Evolutionary conservation across 2,329 filamentous ascomycete genomes (phyloP), one percentile per base, ranked within the genome.

Genomic region (Paraconiothyrium brasiliense): DNA sequence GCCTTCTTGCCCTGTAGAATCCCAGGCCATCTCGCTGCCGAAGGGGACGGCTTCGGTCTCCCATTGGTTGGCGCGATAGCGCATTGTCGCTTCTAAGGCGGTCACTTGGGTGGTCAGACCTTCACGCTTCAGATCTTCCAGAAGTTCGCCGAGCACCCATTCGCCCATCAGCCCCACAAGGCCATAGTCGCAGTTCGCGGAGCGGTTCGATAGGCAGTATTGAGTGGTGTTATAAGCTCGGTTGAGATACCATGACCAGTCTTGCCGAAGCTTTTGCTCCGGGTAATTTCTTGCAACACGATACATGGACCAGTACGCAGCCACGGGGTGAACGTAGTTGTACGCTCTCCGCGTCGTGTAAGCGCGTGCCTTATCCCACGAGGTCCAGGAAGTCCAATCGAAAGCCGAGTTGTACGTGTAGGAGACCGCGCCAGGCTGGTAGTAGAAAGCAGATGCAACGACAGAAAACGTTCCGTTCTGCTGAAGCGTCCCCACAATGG

Each of bases 11-110:
- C 85, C 86, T 0, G 86, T 89, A 0, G 84, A 87, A 60, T 89
- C 87, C 87, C 87, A 89, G 0, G 86, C 83, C 84, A 87, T 86
- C 70, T 89, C 87, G 54, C 84, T 87, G 0, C 86, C 86, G 62
- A 83, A 89, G 0, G 87, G 87, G 5, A 85, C 83, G 8, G 80
- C 78, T 55, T 84, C 74, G 0, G 75, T 76, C n/a, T 84, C 72
- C 86, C 87, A 89, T 0, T 75, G 67, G 3, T 78, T 63, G 1
- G 85, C 84, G 0, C 86, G 81, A 3, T 71, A 72, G 14, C 77
- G 79, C 86, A 89, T 87, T 0, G 76, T 73, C 0, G 70, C 67
- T 49, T 82, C 80, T 2, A 88, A 65, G 0, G 72, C 72, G 2
- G 69, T 68, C 0, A 81, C 83, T 57, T 84, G 72, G 0, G 70